Evolutionary conservation across 805 yeast genomes (phyloP), one percentile per base, ranked within the genome.

Genomic region (Cyberlindnera nakhonratchasimensis): DNA sequence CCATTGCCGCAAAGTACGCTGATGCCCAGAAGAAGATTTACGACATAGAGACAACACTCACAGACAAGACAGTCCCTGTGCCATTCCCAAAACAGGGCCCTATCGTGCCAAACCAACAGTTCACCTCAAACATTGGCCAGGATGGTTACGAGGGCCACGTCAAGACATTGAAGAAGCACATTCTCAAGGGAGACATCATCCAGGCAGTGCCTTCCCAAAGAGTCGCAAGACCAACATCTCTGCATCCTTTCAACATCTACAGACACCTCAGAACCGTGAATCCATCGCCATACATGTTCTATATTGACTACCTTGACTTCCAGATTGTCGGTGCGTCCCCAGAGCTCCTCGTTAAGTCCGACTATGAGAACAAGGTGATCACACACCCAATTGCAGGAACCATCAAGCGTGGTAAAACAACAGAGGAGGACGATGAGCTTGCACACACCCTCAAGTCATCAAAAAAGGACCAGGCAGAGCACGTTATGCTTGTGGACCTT

Each of bases 301-400:
- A 89, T 65, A 81, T 93, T 51, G 98, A 93, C 62, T 84, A 86
- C 57, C 62, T 86, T 45, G 96, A 88, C 53, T 93, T 91, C 71
- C 96, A 90, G 63, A 76, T 93, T 36, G 91, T 93, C 42, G 99
- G 99, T 36, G 99, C 99, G 0, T 88, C 96, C 11, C 99, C 99
- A 2, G 99, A 93, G 63, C 67, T 91, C 42, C 71, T 93, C 43
- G 97, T 91, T 42, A 86, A 88, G 63, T 71, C 88, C 6, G 96
- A 89, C 52, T 47, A 52, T 19, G 71, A 82, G 26, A 79, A 83
- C 48, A 80, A 86, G 54, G 78, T 93, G 16, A 74, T 91, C 39
- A 93, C 97, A 3, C 98, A 93, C 63, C 99, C 99, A 17, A 93
- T 93, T 60, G 99, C 99, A 1, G 99, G 99, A 39, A 93, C 99